Evolutionary conservation across 306 rosid species (phyloP).

Genomic region (Ziziphus jujuba): DNA sequence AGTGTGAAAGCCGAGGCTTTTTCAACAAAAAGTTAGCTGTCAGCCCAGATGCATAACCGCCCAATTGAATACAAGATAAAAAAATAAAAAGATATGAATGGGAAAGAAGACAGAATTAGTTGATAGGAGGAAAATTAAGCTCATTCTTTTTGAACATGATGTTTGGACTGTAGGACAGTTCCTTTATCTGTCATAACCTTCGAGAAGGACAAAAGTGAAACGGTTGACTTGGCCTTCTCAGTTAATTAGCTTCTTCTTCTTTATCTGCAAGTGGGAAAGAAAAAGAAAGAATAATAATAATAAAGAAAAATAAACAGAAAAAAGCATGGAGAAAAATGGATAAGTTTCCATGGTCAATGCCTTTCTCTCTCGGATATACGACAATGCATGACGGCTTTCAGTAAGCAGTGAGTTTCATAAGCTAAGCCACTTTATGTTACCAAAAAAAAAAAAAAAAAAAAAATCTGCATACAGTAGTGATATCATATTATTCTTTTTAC

Average conservation of each 20-base stretch:
- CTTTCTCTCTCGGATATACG: too few relatives aligned
- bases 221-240: conserved; percentile 46
- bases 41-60: conserved; percentile 30
- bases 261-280: conserved; percentile 34
- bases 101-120: background rate
- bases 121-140: conserved; percentile 6
- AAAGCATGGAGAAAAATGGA: background rate
- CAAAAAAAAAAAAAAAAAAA: background rate
- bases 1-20: conserved; percentile 54
- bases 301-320: background rate
- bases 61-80: too few relatives aligned
- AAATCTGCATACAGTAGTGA: too few relatives aligned
- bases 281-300: background rate
- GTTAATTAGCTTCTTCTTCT: conserved; percentile 5
- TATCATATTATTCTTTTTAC: too few relatives aligned
- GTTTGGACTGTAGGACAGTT: conserved; percentile 38
- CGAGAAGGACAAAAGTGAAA: conserved; percentile 27
- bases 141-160: background rate
- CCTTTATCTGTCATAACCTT: conserved; percentile 28
- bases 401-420: too few relatives aligned
- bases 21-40: conserved; percentile 54
- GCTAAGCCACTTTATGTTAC: too few relatives aligned
- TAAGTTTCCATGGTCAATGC: background rate
- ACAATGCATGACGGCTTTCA: too few relatives aligned
- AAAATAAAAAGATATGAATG: background rate